Conservation (phyloP, 1,284 basidiomycete genomes). For the Heterobasidion irregulare region DNA sequence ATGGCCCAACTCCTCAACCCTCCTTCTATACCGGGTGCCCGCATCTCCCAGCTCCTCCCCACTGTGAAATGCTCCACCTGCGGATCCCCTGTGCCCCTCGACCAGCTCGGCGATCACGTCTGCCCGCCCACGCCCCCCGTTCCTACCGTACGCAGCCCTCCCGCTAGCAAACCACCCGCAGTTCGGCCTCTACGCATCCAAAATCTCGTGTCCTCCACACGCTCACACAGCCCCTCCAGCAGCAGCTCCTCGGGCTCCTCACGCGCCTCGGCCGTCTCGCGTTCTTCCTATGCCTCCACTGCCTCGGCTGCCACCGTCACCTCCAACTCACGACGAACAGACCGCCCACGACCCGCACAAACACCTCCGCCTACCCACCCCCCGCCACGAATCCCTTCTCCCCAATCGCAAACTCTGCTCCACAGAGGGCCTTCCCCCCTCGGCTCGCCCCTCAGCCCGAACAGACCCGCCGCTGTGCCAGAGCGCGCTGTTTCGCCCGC, state of each 20-base stretch:
- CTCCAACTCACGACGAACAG: background rate
- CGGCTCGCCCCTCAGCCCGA: slow-evolving; percentile 4
- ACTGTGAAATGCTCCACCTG: slow-evolving; percentile 80
- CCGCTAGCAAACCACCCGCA: slow-evolving; percentile 22
- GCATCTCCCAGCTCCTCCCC: slow-evolving; percentile 73
- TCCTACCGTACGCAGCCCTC: slow-evolving; percentile 23
- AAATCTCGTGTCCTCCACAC: slow-evolving; percentile 15
- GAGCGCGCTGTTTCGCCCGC: too few relatives aligned
- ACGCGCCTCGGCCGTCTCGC: background rate
- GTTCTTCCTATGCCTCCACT: background rate
- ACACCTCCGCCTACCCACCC: background rate
- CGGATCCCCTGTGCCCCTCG: slow-evolving; percentile 55
- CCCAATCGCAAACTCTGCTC: background rate
- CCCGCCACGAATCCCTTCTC: background rate
- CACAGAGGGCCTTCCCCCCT: background rate
- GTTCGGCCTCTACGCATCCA: slow-evolving; percentile 19
- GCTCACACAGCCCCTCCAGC: background rate
- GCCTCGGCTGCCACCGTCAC: background rate
- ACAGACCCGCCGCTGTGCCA: background rate
- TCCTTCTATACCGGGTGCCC: slow-evolving; percentile 18
- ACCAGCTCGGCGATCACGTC: slow-evolving; percentile 66
- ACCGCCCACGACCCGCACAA: background rate
- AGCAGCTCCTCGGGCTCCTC: background rate
- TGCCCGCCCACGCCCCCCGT: slow-evolving; percentile 45
- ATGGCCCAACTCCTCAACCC: slow-evolving; percentile 34